Evolutionary conservation across 306 rosid genomes (phyloP), one percentile per base, ranked within the genome.

Genomic region (Herpetospermum pedunculosum): DNA sequence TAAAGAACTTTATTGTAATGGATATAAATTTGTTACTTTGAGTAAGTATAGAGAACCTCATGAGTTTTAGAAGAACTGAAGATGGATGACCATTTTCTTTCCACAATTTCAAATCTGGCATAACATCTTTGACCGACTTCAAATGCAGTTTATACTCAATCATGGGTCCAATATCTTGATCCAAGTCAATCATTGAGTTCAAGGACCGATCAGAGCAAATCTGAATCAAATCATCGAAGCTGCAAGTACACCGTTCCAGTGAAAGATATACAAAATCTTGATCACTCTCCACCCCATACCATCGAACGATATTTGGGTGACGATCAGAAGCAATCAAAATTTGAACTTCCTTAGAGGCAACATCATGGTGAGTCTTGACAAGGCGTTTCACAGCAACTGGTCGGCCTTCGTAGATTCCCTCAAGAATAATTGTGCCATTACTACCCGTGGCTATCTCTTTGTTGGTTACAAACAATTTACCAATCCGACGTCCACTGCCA

Each of bases 321-420:
- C 18, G 55, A 59, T 92, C 98, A 77, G 96, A 90, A 55, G 84
- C 88, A 78, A 92, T 82, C 65, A 92, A 92, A 74, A 83, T 92
- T 57, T 87, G 86, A 80, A 92, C 87, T 83, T 92, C 98, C 76
- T 88, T 88, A 68, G 59, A 68, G 55, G 92, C 97, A 71, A 79
- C 81, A 38, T 85, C 84, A 67, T 92, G 85, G 83, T 92, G 96
- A 86, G 89, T 62, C 82, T 82, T 86, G 62, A 92, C 91, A 43
- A 92, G 92, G 69, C 98, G 96, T 74, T 92, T 90, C 46, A 92
- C 92, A 76, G 98, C 98, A 77, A 92, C 95, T 12, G 78, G 76
- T 16, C 96, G 86, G 18, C 97, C 85, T 72, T 88, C 96, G 71
- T 90, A 90, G 57, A 68, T 69, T 81, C 98, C 98, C 76, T 90